Evolutionary conservation across 139 green algal species (phyloP), one percentile per base, ranked within the genome.

Genomic region (Ettlia oleoabundans): DNA sequence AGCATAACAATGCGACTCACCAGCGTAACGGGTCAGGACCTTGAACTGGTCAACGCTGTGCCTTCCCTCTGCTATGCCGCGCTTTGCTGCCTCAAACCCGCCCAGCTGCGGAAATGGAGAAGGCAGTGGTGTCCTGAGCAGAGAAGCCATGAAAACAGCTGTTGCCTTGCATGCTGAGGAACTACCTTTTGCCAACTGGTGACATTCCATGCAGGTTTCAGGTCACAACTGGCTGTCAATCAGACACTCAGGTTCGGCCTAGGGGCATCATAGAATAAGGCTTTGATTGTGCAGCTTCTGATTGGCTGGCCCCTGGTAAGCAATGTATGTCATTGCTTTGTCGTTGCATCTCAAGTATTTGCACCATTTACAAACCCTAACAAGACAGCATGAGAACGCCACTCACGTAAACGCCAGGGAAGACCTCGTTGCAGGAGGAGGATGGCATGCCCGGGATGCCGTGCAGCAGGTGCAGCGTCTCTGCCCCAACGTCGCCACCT

Each of bases 401-500:
- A 37, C 72, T 79, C 72, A 79, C 72, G 24, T 68, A 73, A 22
- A 84, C 78, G 68, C 47, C 83, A 9, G 62, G 78, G 4, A 75
- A 21, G 22, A 91, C 65, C 43, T 93, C 84, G n/a, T n/a, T n/a
- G n/a, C n/a, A n/a, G 28, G 38, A 76, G 61, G 63, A 43, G 18
- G 86, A 89, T 40, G 90, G 52, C 35, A 96, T 70, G 8, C 89
- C 82, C 9, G 52, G 68, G 41, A 91, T 52, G 41, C 69, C 69
- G 84, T 98, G 94, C 55, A 97, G 32, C 58, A 95, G 68, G 71
- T 93, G 85, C 40, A 96, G 76, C 42, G 89, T 88, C 37, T 88
- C 84, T 0, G 52, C 41, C 32, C 92, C 92, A 38, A 98, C 93
- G 81, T 97, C 94, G 4, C 94, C 94, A 15, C 94, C 94, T 8